Evolutionary conservation across 352 stramenopile genomes (phyloP), one percentile per base, ranked within the genome.

Genomic region (Globisporangium rhizosaccharum): DNA sequence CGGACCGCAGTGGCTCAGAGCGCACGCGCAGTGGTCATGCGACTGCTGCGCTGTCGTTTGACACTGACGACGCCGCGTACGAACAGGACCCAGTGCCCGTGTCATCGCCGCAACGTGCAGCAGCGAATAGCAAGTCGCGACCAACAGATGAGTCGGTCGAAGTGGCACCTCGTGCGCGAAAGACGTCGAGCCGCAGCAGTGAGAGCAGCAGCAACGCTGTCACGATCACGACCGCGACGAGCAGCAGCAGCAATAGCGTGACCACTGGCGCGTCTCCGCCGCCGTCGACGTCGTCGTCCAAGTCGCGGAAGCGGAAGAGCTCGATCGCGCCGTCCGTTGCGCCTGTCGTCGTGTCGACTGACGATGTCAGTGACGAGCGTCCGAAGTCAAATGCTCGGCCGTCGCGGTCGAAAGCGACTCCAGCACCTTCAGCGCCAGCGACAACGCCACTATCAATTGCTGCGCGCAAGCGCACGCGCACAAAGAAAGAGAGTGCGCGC

Each of bases 401-500:
- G 20, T 54, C 25, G 14, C 67, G 57, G 26, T 36, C 25, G 6
- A 67, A 53, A 20, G 15, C 18, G 41, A 44, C 12, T 5, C 12
- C 39, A 17, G 17, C 17, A 5, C 5, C 39, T 23, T 20, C 42
- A 26, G 23, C 30, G 3, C 28, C n/a, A 53, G 42, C 4, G 12
- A 10, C 20, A 11, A 14, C 28, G 7, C 15, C 18, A 18, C 26
- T 20, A 12, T 53, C 68, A 1, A 10, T n/a, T 15, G 48, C 44
- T 1, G 57, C 46, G 8, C 67, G 68, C n/a, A 91, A 91, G 57
- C 82, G 82, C 25, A 55, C 59, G 18, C 72, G 44, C 10, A 30
- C 68, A 8, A 90, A 88, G 61, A 88, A 87, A 51, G 79, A 92
- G 53, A 65, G 73, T 39, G 69, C 70, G n/a, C 82, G 82, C 15